These are phyloP conservation scores for Psilocybe tampanensis DNA, from an alignment of 768 basidiomycete species.

Conservation along the genomic window DNA sequence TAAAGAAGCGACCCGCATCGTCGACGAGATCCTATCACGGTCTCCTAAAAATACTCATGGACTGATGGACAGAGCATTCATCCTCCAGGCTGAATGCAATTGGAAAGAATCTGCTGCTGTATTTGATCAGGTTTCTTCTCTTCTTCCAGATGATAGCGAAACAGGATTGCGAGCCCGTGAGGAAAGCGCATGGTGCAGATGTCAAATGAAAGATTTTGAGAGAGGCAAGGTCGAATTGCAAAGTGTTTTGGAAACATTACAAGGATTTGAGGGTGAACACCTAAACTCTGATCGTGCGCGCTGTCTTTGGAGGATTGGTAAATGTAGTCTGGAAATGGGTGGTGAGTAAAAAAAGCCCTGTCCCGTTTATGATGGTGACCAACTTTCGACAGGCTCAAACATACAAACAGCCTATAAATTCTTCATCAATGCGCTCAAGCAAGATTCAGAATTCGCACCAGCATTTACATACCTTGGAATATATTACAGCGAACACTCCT, in stretches of 20 bases:
- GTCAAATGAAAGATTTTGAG: constrained; percentile 51
- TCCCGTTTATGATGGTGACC: neutral
- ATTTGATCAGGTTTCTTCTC: constrained; percentile 60
- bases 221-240: constrained; percentile 51
- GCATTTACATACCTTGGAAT: constrained; percentile 93
- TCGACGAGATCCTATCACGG: constrained; percentile 68
- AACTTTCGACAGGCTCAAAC: constrained; percentile 37
- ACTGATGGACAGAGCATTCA: constrained; percentile 75
- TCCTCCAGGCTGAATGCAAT: constrained; percentile 61
- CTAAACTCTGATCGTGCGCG: constrained; percentile 67
- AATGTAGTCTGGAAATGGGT: constrained; percentile 70
- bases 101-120: constrained; percentile 69
- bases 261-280: constrained; percentile 48
- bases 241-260: constrained; percentile 45
- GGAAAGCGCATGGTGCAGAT: constrained; percentile 85
- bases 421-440: constrained; percentile 82
- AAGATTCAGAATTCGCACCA: constrained; percentile 76
- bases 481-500: constrained; percentile 74
- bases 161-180: constrained; percentile 69
- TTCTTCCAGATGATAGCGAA: constrained; percentile 46
- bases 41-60: constrained; percentile 65
- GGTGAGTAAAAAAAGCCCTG: constrained; percentile 44
- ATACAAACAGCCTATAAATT: constrained; percentile 72
- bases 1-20: constrained; percentile 67
- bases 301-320: constrained; percentile 85